phyloP scores from a whole-genome alignment of 768 basidiomycete species.

The Hysterangium stoloniferum region DNA sequence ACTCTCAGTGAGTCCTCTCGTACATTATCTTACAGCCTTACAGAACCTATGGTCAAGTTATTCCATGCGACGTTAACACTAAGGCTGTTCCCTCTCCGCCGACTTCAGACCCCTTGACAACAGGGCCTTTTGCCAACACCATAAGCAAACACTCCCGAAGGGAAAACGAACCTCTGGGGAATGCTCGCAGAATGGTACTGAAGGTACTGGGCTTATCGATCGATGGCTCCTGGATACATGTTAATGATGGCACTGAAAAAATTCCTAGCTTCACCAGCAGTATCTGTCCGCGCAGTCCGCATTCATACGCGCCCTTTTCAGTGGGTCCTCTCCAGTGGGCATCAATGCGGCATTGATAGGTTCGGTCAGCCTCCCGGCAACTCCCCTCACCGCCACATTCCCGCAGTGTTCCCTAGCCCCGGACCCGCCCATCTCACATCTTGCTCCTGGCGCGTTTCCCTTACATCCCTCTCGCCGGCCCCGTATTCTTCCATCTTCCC shows the following conservation, averaged over 20 bases:
- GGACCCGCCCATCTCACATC: constrained; percentile 11
- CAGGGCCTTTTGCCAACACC: constrained; percentile 11
- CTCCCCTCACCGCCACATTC: constrained; percentile 22
- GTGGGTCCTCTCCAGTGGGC: constrained; percentile 55
- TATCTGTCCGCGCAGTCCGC: constrained; percentile 78
- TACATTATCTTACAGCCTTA: constrained; percentile 1
- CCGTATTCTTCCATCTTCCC: constrained; percentile 54
- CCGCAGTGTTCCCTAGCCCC: constrained; percentile 17
- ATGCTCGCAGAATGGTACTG: constrained; percentile 51
- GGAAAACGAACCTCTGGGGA: constrained; percentile 44
- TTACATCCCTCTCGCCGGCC: constrained; percentile 51
- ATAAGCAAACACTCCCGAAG: constrained; percentile 23
- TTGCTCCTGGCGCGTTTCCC: constrained; percentile 12
- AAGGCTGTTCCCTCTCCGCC: constrained; percentile 5
- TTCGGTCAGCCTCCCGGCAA: constrained; percentile 18
- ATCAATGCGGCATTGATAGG: constrained; percentile 37
- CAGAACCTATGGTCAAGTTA: neutral
- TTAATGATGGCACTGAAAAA: constrained; percentile 10
- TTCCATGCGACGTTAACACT: constrained; percentile 34
- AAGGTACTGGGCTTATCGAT: constrained; percentile 39
- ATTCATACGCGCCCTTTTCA: constrained; percentile 63
- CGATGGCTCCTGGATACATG: neutral
- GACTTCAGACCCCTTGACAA: constrained; percentile 2
- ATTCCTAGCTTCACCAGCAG: constrained; percentile 62
- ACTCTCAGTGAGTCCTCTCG: constrained; percentile 50